Base-by-base conservation (phyloP, 257 asterid species). In the Jasminum sambac region DNA sequence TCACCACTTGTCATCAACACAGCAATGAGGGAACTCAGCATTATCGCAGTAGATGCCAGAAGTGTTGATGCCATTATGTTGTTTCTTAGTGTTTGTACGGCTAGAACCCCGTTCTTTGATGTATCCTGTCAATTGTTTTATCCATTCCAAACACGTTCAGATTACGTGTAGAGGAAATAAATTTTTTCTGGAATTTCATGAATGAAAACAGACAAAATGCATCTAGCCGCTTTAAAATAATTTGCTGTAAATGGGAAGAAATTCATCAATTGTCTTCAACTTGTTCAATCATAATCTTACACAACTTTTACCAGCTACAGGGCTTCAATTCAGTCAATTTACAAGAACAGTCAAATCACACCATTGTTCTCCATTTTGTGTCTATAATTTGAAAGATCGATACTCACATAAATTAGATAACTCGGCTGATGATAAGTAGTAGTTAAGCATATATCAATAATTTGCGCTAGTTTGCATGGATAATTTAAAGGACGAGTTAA, bases 11-110 rank as follows among this genome's bases (percentile, higher is more conserved):
- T 87, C 97, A 95, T 89, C 70, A 90, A 36, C 19, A 91, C 87
- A 9, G 89, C 90, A 59, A 95, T 95, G 46, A 89, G 79, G 40
- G 97, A 95, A 81, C 96, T 82, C 13, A 95, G 87, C 89, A 79
- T 95, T 64, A 91, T 89, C 2, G 98, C 88, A 2, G 90, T 87
- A 2, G 98, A 87, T 0, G 98, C 97, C 64, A 93, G 68, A 2
- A 93, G 89, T 30, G 96, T 93, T 0, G 97, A 90, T 2, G 98
- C 98, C 97, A 94, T 94, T 76, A 90, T 89, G 81, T 90, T 90
- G 91, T 90, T 94, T 72, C 98, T 73, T 19, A 90, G 74, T 0
- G 96, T 89, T 67, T 94, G 98, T 26, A 94, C 98, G 5, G 97
- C 90, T 5, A 90, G 78, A 55, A 90, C 81, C 11, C 98, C 98